phyloP scores from a whole-genome alignment of 1,139 yeast genomes.

The Kurtzmaniella quercitrusa region DNA sequence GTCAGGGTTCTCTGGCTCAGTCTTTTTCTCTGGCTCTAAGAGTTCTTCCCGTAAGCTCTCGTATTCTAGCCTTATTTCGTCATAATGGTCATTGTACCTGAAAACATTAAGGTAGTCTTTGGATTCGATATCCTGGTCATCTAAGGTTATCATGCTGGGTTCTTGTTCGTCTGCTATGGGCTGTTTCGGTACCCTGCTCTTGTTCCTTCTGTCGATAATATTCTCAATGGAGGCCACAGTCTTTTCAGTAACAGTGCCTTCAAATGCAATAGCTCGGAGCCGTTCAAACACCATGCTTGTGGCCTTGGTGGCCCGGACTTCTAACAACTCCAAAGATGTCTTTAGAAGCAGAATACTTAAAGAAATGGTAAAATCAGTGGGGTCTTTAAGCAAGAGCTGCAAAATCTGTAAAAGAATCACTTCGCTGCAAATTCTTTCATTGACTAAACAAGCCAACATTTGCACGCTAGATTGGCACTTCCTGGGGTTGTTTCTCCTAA shows the following conservation, averaged over 20 bases:
- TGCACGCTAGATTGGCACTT: constrained; percentile 38
- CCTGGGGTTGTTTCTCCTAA: constrained; percentile 42
- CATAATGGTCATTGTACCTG: constrained; percentile 48
- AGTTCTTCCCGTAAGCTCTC: constrained; percentile 18
- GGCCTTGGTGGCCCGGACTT: constrained; percentile 20
- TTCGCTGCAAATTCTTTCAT: constrained; percentile 63
- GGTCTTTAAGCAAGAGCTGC: constrained; percentile 50
- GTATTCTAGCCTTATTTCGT: constrained; percentile 42
- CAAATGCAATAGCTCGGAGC: constrained; percentile 57
- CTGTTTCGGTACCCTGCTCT: constrained; percentile 36
- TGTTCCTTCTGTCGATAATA: constrained; percentile 48
- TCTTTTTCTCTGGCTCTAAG: constrained; percentile 13
- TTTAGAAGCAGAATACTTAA: constrained; percentile 23
- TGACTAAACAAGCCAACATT: constrained; percentile 61
- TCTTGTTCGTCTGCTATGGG: constrained; percentile 68
- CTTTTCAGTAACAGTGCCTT: constrained; percentile 37
- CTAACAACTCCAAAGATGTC: constrained; percentile 21
- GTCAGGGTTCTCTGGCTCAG: constrained; percentile 13
- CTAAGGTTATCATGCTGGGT: constrained; percentile 57
- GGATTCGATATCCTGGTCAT: constrained; percentile 32
- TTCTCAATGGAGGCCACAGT: constrained; percentile 47
- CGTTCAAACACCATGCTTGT: constrained; percentile 54
- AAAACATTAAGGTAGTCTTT: constrained; percentile 50
- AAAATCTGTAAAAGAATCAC: constrained; percentile 61
- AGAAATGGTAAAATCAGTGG: constrained; percentile 41